A percentile compares a stretch with the other conserved stretches of the same genome.
Evolutionary conservation across 2,329 filamentous ascomycete species (phyloP).

Genomic region (Sporothrix variecibatus): DNA sequence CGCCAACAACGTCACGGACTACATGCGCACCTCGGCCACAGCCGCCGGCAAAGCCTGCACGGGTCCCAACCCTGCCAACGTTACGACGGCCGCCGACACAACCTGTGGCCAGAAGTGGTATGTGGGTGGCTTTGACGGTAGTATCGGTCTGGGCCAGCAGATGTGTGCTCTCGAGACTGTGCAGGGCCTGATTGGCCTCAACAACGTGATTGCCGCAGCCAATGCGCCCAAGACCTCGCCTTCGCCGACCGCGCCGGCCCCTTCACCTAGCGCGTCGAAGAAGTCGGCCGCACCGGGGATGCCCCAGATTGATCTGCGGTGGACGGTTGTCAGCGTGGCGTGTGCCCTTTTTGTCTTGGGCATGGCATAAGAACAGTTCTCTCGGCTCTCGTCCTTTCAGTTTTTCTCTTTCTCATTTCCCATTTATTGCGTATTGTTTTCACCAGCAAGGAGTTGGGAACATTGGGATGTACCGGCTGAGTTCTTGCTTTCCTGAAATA

Average conservation of each 20-base stretch:
- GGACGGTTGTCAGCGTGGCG: constrained; percentile 20
- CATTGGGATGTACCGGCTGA: not conserved
- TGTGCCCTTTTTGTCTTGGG: constrained; percentile 25
- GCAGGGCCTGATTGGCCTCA: constrained; percentile 55
- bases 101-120: constrained; percentile 67
- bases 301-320: constrained; percentile 24
- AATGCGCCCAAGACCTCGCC: not conserved
- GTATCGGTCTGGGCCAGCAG: constrained; percentile 60
- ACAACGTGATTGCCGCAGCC: not conserved
- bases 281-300: constrained; percentile 28
- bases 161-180: constrained; percentile 66
- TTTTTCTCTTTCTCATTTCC: not conserved
- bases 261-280: constrained; percentile 23
- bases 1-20: constrained; percentile 46
- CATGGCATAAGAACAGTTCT: constrained; percentile 22
- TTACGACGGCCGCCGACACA: constrained; percentile 42
- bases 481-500: not conserved
- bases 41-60: constrained; percentile 61
- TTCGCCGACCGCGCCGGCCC: constrained; percentile 11
- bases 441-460: constrained; percentile 19
- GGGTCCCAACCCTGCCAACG: constrained; percentile 44
- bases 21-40: constrained; percentile 54
- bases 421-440: not conserved
- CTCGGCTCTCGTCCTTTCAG: not conserved
- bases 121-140: constrained; percentile 56